Evolutionary conservation across 208 protist species (phyloP).

Genomic region (Leishmania lainsoni): DNA sequence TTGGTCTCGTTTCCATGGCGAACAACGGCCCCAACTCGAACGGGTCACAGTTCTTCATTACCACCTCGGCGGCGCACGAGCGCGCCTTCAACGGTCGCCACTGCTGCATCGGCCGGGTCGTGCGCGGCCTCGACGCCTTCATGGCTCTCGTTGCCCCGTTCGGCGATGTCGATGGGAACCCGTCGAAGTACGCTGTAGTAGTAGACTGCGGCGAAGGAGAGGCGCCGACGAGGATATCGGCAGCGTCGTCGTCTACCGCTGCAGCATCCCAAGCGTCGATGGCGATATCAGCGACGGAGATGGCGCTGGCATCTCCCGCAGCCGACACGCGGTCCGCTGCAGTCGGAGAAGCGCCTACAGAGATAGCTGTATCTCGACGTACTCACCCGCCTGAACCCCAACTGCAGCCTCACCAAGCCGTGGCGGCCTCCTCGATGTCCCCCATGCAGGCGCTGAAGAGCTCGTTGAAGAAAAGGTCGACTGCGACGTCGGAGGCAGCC

Average conservation of each 20-base stretch:
- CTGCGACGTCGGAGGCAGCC: slow-evolving; percentile 6
- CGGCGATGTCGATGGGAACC: slow-evolving; percentile 68
- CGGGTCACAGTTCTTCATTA: slow-evolving; percentile 94
- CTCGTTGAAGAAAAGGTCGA: slow-evolving; percentile 27
- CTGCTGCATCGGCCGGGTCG: slow-evolving; percentile 70
- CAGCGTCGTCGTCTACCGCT: not conserved
- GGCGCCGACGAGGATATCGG: slow-evolving; percentile 17
- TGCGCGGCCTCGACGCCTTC: slow-evolving; percentile 59
- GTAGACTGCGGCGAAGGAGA: slow-evolving; percentile 72
- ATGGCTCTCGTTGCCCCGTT: slow-evolving; percentile 57
- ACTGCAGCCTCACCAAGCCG: not conserved
- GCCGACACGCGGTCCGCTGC: not conserved
- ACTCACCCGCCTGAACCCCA: not conserved
- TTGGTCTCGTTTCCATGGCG: slow-evolving; percentile 86
- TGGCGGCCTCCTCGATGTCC: not conserved
- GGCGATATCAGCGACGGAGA: slow-evolving; percentile 4
- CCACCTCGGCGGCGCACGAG: slow-evolving; percentile 61
- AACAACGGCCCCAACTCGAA: slow-evolving; percentile 94
- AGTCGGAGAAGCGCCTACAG: not conserved
- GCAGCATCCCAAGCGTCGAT: slow-evolving; percentile 1
- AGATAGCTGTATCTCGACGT: not conserved
- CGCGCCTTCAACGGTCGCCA: slow-evolving; percentile 69
- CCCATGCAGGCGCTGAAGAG: slow-evolving; percentile 24
- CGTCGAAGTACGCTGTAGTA: slow-evolving; percentile 73
- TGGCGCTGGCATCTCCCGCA: not conserved